Evolutionary conservation across 108 stramenopile species (phyloP), one percentile per base, ranked within the genome.

Genomic region (Pseudonitzschia multistriata): DNA sequence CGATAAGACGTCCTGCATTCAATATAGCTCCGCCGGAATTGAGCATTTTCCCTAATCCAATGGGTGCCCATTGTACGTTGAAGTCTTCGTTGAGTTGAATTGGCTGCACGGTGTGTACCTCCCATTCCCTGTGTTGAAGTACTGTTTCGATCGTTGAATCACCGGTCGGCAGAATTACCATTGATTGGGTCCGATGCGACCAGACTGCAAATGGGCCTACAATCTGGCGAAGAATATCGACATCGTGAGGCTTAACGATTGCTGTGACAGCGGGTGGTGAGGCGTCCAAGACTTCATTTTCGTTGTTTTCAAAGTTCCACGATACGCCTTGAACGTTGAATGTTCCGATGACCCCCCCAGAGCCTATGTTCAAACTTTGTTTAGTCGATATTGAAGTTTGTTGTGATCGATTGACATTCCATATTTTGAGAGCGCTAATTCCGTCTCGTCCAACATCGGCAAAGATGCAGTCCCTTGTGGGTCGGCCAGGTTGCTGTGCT

Each of bases 271-370:
- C 55, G 6, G 60, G 34, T 21, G 76, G 76, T 21, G 72, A 57
- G 25, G 60, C 25, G 28, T 72, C 53, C 25, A 79, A 21, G 1
- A 76, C 45, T 70, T 76, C 76, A 56, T 79, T 79, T 30, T 79
- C 76, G 55, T 72, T 59, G 7, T 60, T 63, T 17, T 66, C 63
- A 45, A 83, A 83, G 68, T 73, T 68, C 83, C 83, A 84, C 31
- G 69, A 56, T 24, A 77, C 77, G 15, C 79, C 79, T 53, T 80
- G 79, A 14, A 77, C 79, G 69, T 84, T 78, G 61, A 80, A 84
- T 13, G 71, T 66, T 11, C 73, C 83, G 17, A 84, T 56, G 30
- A 84, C 74, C 7, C 79, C 83, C 0, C 60, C 55, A 24, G 49
- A 37, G 10, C 60, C 33, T 45, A 8, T 1, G 42, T 13, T 17